Conservation (phyloP, 768 basidiomycete species). For the Psilocybe sp. region DNA sequence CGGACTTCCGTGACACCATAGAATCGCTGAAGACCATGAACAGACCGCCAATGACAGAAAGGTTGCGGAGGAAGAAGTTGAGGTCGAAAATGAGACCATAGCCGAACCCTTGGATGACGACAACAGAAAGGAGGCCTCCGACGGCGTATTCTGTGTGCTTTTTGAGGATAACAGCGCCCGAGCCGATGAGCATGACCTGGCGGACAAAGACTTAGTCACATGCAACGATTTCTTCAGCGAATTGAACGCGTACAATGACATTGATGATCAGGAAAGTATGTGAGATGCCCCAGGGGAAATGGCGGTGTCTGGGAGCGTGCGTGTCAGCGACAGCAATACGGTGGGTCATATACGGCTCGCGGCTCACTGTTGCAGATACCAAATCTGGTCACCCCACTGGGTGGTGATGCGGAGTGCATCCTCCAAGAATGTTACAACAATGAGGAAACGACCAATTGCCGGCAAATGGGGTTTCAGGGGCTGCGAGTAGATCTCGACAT, state of each 20-base stretch:
- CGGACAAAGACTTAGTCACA: not conserved
- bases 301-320: slow-evolving; percentile 66
- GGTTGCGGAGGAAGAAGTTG: slow-evolving; percentile 99
- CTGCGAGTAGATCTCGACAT: slow-evolving; percentile 88
- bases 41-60: slow-evolving; percentile 95
- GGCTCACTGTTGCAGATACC: slow-evolving; percentile 89
- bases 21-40: slow-evolving; percentile 99
- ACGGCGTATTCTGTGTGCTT: slow-evolving; percentile 87
- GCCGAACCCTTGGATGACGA: slow-evolving; percentile 94
- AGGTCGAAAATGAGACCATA: slow-evolving; percentile 99
- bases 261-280: slow-evolving; percentile 92
- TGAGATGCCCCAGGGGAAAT: slow-evolving; percentile 94
- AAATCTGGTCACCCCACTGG: slow-evolving; percentile 96
- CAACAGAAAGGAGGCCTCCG: slow-evolving; percentile 85
- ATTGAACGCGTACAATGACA: slow-evolving; percentile 66
- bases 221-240: not conserved
- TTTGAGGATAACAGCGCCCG: slow-evolving; percentile 83
- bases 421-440: slow-evolving; percentile 97
- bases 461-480: slow-evolving; percentile 94
- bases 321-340: slow-evolving; percentile 4
- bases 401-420: slow-evolving; percentile 91
- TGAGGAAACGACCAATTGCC: slow-evolving; percentile 91
- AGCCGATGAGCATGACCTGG: slow-evolving; percentile 87
- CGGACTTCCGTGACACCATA: slow-evolving; percentile 80
- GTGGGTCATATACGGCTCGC: slow-evolving; percentile 24